A percentile compares a stretch with the other conserved stretches of the same genome.
Evolutionary conservation across 345 rosid species (phyloP).

Genomic region (Brassica cretica): DNA sequence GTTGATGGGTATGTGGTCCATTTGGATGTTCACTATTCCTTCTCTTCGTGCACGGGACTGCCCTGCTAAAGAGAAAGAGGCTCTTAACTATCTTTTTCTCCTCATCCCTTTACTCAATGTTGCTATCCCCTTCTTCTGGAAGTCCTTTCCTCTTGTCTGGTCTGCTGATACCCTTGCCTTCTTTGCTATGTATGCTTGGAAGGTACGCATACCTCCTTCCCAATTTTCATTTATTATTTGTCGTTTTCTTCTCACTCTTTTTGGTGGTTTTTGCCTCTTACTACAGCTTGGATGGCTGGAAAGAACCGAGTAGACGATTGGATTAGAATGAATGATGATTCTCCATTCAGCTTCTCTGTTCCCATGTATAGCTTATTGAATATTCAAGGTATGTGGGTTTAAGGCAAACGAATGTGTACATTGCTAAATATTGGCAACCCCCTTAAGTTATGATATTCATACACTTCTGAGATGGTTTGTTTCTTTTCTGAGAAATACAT

Average conservation of each 20-base stretch:
- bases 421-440: constrained; percentile 14
- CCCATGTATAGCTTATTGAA: not conserved
- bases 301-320: constrained; percentile 50
- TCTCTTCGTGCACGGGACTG: constrained; percentile 94
- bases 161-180: constrained; percentile 86
- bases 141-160: constrained; percentile 91
- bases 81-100: constrained; percentile 89
- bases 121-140: constrained; percentile 80
- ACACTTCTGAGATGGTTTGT: constrained; percentile 21
- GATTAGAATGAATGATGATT: not conserved
- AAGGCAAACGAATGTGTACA: constrained; percentile 24
- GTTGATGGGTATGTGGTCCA: constrained; percentile 99
- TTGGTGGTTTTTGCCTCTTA: not conserved
- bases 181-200: constrained; percentile 94
- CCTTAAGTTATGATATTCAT: constrained; percentile 11
- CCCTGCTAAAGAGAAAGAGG: constrained; percentile 86
- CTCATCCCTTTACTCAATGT: constrained; percentile 82
- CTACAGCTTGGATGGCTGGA: constrained; percentile 68
- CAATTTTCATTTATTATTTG: not conserved
- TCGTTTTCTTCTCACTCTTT: not conserved
- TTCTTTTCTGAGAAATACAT: not conserved
- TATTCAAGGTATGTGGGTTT: constrained; percentile 1
- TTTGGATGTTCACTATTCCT: constrained; percentile 99
- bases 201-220: constrained; percentile 52
- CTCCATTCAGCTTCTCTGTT: constrained; percentile 14